Base-by-base conservation (phyloP, 768 basidiomycete genomes). In the Strobilomyces confusus region DNA sequence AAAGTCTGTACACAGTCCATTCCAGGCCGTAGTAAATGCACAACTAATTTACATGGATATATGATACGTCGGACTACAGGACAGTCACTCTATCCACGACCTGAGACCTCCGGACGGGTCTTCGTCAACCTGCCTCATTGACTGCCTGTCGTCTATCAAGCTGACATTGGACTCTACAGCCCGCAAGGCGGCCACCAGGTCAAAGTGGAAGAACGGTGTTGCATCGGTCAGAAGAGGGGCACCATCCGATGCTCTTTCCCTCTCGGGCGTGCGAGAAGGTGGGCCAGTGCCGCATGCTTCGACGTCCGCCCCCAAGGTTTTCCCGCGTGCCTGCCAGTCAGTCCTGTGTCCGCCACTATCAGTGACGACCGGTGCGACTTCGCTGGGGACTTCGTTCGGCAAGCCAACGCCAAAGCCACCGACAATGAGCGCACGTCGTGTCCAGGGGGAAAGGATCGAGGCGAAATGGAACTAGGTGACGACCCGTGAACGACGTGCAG, bases 181-280 rank as follows among this genome's bases (percentile, higher is more conserved):
- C 9, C 71, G 75, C 37, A 92, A 83, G 36, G 92, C 92, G 3
- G 78, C 76, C 29, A 76, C 70, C 34, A 98, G 72, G 68, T 95
- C 94, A 58, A 97, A 75, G 73, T 98, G 95, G 86, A 98, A 95
- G 78, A 84, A 91, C 9, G 89, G 89, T 8, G 88, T 92, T 36
- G 80, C 77, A 9, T 74, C 58, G 1, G 76, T 67, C 29, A 84
- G 65, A 37, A 87, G 62, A 15, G 78, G 71, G 17, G 33, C 61
- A 22, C 12, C 42, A 29, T 57, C 55, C 12, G 36, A 54, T 9
- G 29, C 4, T 6, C n/a, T 23, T 37, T 42, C 37, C 11, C 42
- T 33, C 13, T 17, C 56, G 15, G 12, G 50, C 29, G 33, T 3
- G 8, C 51, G 54, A 43, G 38, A 34, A 48, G 47, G 51, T 43